Base-by-base conservation (phyloP, 305 asterid genomes). In the Solanum hybrid region DNA sequence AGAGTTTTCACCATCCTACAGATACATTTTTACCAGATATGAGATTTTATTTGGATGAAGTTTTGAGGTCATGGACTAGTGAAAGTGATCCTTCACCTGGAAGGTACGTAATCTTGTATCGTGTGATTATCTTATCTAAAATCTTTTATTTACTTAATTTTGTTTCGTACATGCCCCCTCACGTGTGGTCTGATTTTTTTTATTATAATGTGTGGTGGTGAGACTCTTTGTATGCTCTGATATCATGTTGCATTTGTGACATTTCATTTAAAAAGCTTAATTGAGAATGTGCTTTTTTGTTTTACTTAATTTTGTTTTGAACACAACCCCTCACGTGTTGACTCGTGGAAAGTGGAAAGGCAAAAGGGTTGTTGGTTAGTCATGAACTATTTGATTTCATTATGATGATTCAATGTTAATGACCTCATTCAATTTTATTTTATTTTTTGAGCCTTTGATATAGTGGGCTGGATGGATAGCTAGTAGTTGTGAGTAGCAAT, bases 1-100 rank as follows among this genome's bases (percentile, higher is more conserved):
- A 92, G 92, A 96, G 98, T 89, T 97, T 94, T 67, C 87, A 87
- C 46, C 40, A 90, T 69, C 96, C 98, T 12, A 95, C 98, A 0
- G 97, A 97, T 35, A 95, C 97, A 16, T 95, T 87, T 90, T 76
- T 97, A 83, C 98, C 97, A 1, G 94, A 90, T 11, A 95, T 96
- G 98, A 90, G 86, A 87, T 91, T 92, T 11, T 88, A 92, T 83
- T 51, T 93, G 90, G 88, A 92, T 26, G 79, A 92, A 5, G 88
- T 92, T 79, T 92, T 94, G 86, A 93, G 90, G 82, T 93, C 98
- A 0, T 95, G 99, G 99, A 94, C 33, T 46, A 94, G 92, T 85
- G 90, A 90, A 5, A 86, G 4, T 14, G 98, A 97, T 90, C 99
- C 99, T 42, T 92, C 97, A 1, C 91, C 92, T 0, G 99, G 99